These are phyloP conservation scores for Trichoderma hamatum DNA, from an alignment of 2,329 filamentous ascomycete genomes.

Conservation along the genomic window DNA sequence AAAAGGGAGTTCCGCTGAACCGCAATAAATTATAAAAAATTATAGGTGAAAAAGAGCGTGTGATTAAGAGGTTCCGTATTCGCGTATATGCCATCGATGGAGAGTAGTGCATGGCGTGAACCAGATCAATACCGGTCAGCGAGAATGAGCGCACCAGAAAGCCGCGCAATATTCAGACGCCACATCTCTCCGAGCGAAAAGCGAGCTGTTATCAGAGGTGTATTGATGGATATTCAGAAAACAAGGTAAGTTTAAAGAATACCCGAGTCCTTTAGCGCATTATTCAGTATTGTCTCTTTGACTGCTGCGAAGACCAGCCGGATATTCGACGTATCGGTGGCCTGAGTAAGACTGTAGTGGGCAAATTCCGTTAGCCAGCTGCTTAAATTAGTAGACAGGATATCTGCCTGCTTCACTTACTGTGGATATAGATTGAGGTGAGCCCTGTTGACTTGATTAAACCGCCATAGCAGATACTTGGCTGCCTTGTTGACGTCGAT, in stretches of 20 bases:
- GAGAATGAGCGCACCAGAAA: conserved; percentile 22
- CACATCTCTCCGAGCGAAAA: conserved; percentile 30
- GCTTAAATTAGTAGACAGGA: too few species aligned
- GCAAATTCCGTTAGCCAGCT: background rate
- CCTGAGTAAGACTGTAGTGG: conserved; percentile 73
- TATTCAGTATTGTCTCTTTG: conserved; percentile 98
- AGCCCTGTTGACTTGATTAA: conserved; percentile 96
- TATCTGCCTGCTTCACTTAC: conserved; percentile 56
- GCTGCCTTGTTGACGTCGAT: conserved; percentile 98
- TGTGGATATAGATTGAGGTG: conserved; percentile 97
- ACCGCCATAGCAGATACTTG: conserved; percentile 96
- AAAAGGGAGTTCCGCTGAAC: conserved; percentile 2
- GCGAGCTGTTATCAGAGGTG: conserved; percentile 23
- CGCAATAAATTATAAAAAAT: background rate
- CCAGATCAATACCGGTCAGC: background rate
- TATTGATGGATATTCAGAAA: background rate
- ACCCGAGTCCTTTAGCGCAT: conserved; percentile 95
- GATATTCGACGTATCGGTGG: conserved; percentile 97
- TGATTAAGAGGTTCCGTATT: background rate
- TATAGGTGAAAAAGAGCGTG: conserved; percentile 4
- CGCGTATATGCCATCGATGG: background rate
- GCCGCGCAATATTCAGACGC: conserved; percentile 32
- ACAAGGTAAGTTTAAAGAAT: conserved; percentile 67
- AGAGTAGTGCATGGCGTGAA: background rate
- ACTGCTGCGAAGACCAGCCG: conserved; percentile 96